Evolutionary conservation across 371 early-diverging fungal species (phyloP), one percentile per base, ranked within the genome.

Genomic region (Phascolomyces articulosus): DNA sequence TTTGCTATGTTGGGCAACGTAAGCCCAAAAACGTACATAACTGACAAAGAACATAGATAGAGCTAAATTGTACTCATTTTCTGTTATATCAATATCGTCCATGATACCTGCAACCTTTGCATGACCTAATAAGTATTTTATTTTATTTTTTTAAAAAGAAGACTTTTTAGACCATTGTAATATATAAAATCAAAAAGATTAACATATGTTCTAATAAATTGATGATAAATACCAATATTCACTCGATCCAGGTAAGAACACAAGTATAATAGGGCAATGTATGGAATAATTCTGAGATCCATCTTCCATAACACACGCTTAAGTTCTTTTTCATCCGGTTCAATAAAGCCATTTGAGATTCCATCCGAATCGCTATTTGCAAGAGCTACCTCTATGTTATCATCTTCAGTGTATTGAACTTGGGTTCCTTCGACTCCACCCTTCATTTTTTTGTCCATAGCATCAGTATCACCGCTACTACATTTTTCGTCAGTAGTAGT

Each of bases 11-110:
- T n/a, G n/a, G n/a, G n/a, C n/a, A n/a, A n/a, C n/a, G n/a, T n/a
- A n/a, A n/a, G n/a, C n/a, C n/a, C n/a, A n/a, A n/a, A n/a, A 26
- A 72, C 77, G 60, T 75, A 74, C 80, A 69, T 87, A 88, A 59
- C 89, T 88, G 55, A 86, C 68, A 66, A 86, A 87, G 58, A 87
- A 87, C 40, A 89, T 81, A 29, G 88, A 87, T 18, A 88, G 61
- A 10, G 87, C 78, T 75, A 83, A 69, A 57, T 86, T 84, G 60
- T 85, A 88, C 31, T 85, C 78, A 23, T 48, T 69, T 23, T 74
- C 26, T 28, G 74, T 76, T 11, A 87, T 72, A 49, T 62, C 53
- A 21, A 87, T 69, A 56, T 84, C 82, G 0, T 26, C 40, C 13
- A 65, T 66, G 8, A 87, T 62, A 21, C 84, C 84, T 24, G 85